A percentile compares a stretch with the other conserved stretches of the same genome.
phyloP scores from a whole-genome alignment of 805 yeast species.

The Priceomyces castillae region DNA sequence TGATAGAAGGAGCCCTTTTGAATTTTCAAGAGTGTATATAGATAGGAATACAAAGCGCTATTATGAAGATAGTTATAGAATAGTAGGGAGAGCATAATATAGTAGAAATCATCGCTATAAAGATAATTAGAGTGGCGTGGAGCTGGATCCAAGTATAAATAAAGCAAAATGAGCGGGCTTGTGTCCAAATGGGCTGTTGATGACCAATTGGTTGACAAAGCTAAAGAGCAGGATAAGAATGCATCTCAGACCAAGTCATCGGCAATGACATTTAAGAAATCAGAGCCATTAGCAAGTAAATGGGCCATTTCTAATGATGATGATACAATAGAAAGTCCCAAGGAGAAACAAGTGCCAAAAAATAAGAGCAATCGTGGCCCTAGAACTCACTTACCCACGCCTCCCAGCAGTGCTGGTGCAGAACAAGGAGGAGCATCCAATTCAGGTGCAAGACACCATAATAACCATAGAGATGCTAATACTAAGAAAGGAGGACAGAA shows the following conservation, averaged over 20 bases:
- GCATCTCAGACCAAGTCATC: background rate
- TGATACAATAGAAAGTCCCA: background rate
- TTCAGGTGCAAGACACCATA: background rate
- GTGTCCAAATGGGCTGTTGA: conserved; percentile 38
- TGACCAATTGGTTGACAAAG: conserved; percentile 22
- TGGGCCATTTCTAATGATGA: conserved; percentile 27
- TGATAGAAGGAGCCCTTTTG: too few species aligned
- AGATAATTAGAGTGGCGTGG: too few species aligned
- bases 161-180: conserved; percentile 13
- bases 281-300: conserved; percentile 24
- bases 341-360: background rate
- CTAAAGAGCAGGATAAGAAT: conserved; percentile 21
- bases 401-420: background rate
- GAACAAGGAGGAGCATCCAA: background rate
- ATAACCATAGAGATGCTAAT: background rate
- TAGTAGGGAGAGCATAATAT: too few species aligned
- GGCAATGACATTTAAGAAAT: conserved; percentile 12
- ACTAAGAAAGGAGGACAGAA: background rate
- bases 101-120: too few species aligned
- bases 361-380: background rate
- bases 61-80: too few species aligned
- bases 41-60: too few species aligned
- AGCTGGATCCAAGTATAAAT: too few species aligned
- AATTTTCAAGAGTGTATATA: too few species aligned
- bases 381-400: background rate